phyloP scores from a whole-genome alignment of 108 stramenopile species.

The Nitzschia sp. region DNA sequence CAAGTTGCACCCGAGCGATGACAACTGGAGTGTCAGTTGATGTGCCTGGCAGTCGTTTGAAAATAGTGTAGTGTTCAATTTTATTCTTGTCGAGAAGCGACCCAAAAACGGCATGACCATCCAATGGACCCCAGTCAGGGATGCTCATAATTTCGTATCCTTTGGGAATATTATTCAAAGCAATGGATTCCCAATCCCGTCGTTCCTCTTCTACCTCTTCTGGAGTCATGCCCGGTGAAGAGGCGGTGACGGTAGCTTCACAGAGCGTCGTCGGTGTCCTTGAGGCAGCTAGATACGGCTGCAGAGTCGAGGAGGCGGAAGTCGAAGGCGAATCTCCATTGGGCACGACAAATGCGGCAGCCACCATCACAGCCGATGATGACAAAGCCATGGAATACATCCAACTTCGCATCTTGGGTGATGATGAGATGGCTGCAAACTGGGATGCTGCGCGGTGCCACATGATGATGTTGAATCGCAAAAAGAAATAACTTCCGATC shows the following conservation, averaged over 20 bases:
- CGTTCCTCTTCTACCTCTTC: neutral
- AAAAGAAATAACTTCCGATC: no score
- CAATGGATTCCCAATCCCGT: neutral
- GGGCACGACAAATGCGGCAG: conserved; percentile 1
- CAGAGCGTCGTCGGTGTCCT: neutral
- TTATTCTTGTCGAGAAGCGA: conserved; percentile 22
- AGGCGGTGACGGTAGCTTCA: neutral
- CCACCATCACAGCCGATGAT: neutral
- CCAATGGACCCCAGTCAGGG: conserved; percentile 20
- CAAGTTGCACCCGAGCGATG: conserved; percentile 41
- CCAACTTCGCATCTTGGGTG: neutral
- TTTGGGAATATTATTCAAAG: neutral
- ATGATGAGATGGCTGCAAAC: neutral
- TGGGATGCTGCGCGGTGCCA: neutral
- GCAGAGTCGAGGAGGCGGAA: no score
- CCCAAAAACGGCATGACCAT: conserved; percentile 44
- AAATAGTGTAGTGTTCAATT: conserved; percentile 48
- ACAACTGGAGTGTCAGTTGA: conserved; percentile 28
- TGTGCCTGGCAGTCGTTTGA: conserved; percentile 4
- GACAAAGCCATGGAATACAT: neutral
- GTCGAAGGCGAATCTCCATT: no score
- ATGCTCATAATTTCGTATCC: conserved; percentile 24
- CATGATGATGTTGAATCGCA: neutral
- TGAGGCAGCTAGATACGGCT: no score
- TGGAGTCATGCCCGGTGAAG: neutral